phyloP scores from a whole-genome alignment of 225 moss, liverwort and hornwort species.

The Marchantia paleacea region DNA sequence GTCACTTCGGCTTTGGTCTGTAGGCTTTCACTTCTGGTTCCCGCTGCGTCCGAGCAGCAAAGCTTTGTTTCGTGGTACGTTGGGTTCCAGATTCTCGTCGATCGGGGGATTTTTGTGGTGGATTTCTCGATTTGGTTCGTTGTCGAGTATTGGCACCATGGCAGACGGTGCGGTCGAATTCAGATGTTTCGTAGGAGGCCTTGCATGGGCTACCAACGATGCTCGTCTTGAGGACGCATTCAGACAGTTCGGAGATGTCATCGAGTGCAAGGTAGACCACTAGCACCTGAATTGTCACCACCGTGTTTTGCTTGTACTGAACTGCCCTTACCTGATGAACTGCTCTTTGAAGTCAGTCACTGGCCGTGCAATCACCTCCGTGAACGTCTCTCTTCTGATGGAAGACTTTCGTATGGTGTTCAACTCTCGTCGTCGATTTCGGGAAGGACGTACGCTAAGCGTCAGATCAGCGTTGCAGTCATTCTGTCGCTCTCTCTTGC shows the following conservation, averaged over 20 bases:
- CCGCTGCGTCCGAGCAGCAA: slow-evolving; percentile 10
- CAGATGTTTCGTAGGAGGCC: slow-evolving; percentile 60
- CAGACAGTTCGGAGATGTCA: slow-evolving; percentile 46
- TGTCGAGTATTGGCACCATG: background rate
- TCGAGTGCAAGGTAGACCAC: slow-evolving; percentile 51
- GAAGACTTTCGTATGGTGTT: too few species aligned
- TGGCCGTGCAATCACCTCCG: too few species aligned
- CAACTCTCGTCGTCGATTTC: too few species aligned
- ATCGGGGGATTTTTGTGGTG: background rate
- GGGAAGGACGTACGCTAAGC: too few species aligned
- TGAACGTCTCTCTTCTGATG: too few species aligned
- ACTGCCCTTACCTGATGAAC: too few species aligned
- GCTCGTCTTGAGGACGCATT: slow-evolving; percentile 53
- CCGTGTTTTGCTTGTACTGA: too few species aligned
- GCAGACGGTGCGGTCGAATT: slow-evolving; percentile 25
- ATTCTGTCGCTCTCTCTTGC: too few species aligned
- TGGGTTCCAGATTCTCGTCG: background rate
- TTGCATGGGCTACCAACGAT: slow-evolving; percentile 66
- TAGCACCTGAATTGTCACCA: too few species aligned
- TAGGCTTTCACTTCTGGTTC: slow-evolving; percentile 15
- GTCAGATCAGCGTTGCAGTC: too few species aligned
- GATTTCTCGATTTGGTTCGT: too few species aligned
- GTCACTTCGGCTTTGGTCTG: background rate
- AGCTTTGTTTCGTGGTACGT: slow-evolving; percentile 16
- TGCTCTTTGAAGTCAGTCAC: too few species aligned